These are phyloP conservation scores for Hsuehochloa calcarea DNA, from an alignment of 176 grass and related monocot species.

Conservation along the genomic window DNA sequence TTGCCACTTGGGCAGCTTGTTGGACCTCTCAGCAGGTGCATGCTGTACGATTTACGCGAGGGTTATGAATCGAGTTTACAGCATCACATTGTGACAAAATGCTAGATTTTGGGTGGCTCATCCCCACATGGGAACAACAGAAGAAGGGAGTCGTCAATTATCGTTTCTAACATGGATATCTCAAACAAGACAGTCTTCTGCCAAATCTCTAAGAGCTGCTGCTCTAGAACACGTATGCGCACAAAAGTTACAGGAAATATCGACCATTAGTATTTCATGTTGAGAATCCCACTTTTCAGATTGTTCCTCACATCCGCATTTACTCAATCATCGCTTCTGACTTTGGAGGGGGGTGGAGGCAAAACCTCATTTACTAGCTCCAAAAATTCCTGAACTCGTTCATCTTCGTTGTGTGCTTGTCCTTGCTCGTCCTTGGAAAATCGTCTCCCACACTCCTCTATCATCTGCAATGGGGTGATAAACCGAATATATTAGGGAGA, in stretches of 20 bases:
- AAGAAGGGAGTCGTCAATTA: not conserved
- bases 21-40: not conserved
- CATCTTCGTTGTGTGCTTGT: not conserved
- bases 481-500: not conserved
- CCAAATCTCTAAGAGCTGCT: not conserved
- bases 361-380: constrained; percentile 48
- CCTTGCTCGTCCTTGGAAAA: constrained; percentile 33
- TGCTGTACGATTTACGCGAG: not conserved
- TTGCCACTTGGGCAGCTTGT: not conserved
- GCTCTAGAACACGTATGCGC: not conserved
- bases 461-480: constrained; percentile 19
- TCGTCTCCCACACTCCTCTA: constrained; percentile 49
- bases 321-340: not conserved
- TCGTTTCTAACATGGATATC: not conserved
- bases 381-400: constrained; percentile 37
- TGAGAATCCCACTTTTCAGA: not conserved
- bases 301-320: not conserved
- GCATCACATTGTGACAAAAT: not conserved
- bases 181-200: not conserved
- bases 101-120: not conserved
- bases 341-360: constrained; percentile 31
- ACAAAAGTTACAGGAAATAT: not conserved
- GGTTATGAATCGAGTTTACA: not conserved
- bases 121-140: no score
- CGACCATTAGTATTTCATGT: not conserved